Base-by-base conservation (phyloP, 2,329 filamentous ascomycete genomes). In the Neoarthrinium moseri region DNA sequence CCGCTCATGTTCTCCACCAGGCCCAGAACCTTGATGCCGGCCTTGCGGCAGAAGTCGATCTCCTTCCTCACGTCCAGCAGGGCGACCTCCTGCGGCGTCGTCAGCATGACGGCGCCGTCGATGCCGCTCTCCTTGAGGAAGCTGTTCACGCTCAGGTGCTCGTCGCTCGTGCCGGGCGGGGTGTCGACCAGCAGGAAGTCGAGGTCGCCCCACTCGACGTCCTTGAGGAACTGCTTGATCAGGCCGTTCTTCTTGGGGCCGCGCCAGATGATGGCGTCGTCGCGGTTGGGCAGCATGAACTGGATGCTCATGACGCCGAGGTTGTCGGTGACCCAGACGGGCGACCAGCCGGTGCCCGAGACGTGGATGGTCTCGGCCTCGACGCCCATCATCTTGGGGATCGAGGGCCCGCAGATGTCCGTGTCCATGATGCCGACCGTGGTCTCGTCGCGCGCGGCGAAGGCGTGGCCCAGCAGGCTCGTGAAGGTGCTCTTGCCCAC, bases 331-430 rank as follows among this genome's bases (percentile, higher is more conserved):
- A 96, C 91, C 89, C 91, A 97, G 12, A 97, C 92, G 0, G 94
- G 94, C 61, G 87, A 90, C 94, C 91, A 96, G 2, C 94, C 94
- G 1, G 86, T 82, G 43, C 82, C 86, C 62, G 86, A 94, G 43
- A 96, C 83, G 65, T 99, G 94, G 43, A 99, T 94, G 1, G 88
- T 95, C 70, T 99, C 92, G 21, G 83, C 74, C 67, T 96, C 91
- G 1, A 96, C 92, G 26, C 94, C 94, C 85, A 99, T 91, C 92
- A 99, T 97, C 72, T 96, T 96, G 17, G 94, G 94, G 59, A 99
- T 96, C 53, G 84, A 90, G 1, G 94, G 94, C 0, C 94, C 94
- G 69, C 91, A 96, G 51, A 99, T 96, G 67, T 99, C 94, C 6
- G 94, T 95, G 68, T 99, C 94, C 90, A 97, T 96, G 57, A 99